phyloP scores from a whole-genome alignment of 139 green algal species.

The Chlorella sp. region DNA sequence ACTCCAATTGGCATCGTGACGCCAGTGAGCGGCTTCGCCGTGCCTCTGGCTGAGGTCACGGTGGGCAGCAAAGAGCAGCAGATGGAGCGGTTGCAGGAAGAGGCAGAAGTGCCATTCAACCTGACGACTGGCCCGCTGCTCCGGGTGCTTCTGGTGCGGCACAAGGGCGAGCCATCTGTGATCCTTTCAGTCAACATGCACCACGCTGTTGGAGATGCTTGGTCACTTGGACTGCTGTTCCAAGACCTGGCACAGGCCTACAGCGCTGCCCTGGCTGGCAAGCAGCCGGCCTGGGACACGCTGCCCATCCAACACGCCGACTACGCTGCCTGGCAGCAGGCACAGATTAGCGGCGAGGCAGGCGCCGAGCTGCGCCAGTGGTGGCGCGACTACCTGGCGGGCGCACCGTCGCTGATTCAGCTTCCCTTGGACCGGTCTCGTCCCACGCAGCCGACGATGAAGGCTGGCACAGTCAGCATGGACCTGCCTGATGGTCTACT shows the following conservation, averaged over 20 bases:
- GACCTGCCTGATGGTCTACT: constrained; percentile 8
- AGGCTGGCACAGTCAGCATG: neutral
- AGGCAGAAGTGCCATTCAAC: neutral
- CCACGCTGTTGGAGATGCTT: constrained; percentile 19
- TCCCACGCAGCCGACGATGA: neutral
- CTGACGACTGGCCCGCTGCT: neutral
- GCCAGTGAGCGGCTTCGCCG: neutral
- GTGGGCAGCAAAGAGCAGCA: neutral
- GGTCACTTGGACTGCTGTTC: constrained; percentile 5
- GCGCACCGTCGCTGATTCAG: neutral
- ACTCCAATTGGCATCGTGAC: neutral
- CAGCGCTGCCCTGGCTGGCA: neutral
- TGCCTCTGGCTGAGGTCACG: neutral
- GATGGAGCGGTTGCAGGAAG: neutral
- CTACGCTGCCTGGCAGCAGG: constrained; percentile 15
- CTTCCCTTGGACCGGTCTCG: constrained; percentile 5
- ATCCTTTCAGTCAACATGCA: constrained; percentile 6
- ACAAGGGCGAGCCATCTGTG: neutral
- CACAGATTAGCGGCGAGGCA: too few relatives aligned
- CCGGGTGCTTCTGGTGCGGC: neutral
- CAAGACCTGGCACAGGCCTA: constrained; percentile 17
- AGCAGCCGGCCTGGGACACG: neutral
- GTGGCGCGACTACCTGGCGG: constrained; percentile 4
- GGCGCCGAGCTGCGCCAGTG: neutral
- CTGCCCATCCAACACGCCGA: constrained; percentile 8